phyloP scores from a whole-genome alignment of 2,329 filamentous ascomycete species.

The Tympanopsis confertula region DNA sequence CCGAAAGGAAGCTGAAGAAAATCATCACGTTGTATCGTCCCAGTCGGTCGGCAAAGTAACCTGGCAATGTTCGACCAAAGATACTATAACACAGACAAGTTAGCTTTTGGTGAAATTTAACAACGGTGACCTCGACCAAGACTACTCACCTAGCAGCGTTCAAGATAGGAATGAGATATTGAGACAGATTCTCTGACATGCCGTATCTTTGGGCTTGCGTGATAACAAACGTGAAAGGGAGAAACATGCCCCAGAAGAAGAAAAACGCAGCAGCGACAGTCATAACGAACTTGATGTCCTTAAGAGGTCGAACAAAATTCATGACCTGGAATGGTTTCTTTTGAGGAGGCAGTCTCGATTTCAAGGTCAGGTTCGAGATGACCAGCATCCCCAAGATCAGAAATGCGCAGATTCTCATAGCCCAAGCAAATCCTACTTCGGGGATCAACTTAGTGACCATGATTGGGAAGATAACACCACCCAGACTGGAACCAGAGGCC shows the following conservation, averaged over 20 bases:
- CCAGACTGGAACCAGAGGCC: slow-evolving; percentile 22
- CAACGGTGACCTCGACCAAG: no score
- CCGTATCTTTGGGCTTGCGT: slow-evolving; percentile 12
- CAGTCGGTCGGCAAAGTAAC: slow-evolving; percentile 24
- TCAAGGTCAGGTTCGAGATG: slow-evolving; percentile 8
- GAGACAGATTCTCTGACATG: slow-evolving; percentile 24
- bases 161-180: slow-evolving; percentile 12
- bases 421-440: slow-evolving; percentile 30
- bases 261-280: slow-evolving; percentile 23
- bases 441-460: slow-evolving; percentile 23
- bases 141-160: background rate
- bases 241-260: slow-evolving; percentile 28
- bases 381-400: slow-evolving; percentile 25
- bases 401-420: slow-evolving; percentile 33
- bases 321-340: slow-evolving; percentile 8
- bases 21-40: slow-evolving; percentile 30
- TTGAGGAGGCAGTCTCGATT: background rate
- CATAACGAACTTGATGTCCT: slow-evolving; percentile 9
- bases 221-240: slow-evolving; percentile 16
- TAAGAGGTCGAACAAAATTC: slow-evolving; percentile 14
- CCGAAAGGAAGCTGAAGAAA: slow-evolving; percentile 30
- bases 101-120: no score
- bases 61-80: slow-evolving; percentile 11
- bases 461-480: slow-evolving; percentile 29
- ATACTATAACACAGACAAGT: no score